A percentile compares a stretch with the other conserved stretches of the same genome.
These are phyloP conservation scores for Mucor saturninus DNA, from an alignment of 371 early-diverging fungal species.

Conservation along the genomic window DNA sequence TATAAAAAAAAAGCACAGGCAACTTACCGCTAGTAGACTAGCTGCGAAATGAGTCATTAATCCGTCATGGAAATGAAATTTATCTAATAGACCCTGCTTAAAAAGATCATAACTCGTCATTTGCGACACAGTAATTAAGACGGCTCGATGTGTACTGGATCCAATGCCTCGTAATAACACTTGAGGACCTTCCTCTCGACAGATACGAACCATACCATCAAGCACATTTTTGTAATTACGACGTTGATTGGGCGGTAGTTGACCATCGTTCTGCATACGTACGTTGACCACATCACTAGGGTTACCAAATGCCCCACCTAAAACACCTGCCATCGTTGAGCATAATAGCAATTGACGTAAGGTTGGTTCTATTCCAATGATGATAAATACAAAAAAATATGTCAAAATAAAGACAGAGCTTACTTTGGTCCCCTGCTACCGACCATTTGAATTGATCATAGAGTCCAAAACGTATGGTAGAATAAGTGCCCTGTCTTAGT, in stretches of 20 bases:
- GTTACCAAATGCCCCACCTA: conserved; percentile 74
- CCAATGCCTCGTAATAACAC: conserved; percentile 66
- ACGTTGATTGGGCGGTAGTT: conserved; percentile 60
- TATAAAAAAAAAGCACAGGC: too few species aligned
- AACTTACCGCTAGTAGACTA: conserved; percentile 63
- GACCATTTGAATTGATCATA: conserved; percentile 66
- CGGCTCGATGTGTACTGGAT: conserved; percentile 68
- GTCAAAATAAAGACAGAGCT: not conserved
- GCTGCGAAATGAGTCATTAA: conserved; percentile 67
- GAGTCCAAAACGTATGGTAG: conserved; percentile 71
- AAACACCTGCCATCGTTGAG: conserved; percentile 66
- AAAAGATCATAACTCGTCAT: conserved; percentile 68
- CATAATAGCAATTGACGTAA: conserved; percentile 59
- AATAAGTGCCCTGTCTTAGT: conserved; percentile 73
- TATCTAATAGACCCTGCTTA: conserved; percentile 58
- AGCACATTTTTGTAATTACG: conserved; percentile 72
- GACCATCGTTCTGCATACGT: conserved; percentile 77
- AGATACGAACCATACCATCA: conserved; percentile 68
- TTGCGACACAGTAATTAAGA: conserved; percentile 72
- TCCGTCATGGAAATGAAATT: conserved; percentile 56
- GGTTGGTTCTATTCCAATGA: conserved; percentile 41
- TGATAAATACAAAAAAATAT: not conserved
- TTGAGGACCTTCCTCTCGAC: conserved; percentile 60
- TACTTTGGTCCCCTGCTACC: conserved; percentile 53
- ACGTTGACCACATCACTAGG: conserved; percentile 81